phyloP scores from a whole-genome alignment of 2,329 filamentous ascomycete species.

The Penicillium freii region DNA sequence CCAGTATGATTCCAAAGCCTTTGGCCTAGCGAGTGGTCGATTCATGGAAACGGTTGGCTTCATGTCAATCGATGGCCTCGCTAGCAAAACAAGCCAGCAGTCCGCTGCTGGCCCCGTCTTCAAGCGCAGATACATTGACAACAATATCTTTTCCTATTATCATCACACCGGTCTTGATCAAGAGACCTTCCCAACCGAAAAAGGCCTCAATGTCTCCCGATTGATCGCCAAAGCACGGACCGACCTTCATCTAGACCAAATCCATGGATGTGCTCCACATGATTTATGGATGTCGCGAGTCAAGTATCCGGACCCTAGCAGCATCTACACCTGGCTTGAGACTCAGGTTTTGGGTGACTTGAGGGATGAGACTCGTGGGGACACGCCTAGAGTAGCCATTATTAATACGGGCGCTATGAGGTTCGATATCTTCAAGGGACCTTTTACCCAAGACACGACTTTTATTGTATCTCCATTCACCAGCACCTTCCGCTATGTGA shows the following conservation, averaged over 20 bases:
- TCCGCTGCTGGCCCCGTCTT: slow-evolving; percentile 54
- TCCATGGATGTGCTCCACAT: slow-evolving; percentile 78
- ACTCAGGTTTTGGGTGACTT: slow-evolving; percentile 70
- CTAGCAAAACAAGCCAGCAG: slow-evolving; percentile 38
- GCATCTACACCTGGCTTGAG: slow-evolving; percentile 79
- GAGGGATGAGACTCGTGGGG: slow-evolving; percentile 55
- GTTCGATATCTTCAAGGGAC: slow-evolving; percentile 91
- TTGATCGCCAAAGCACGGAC: slow-evolving; percentile 69
- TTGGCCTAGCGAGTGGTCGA: slow-evolving; percentile 79
- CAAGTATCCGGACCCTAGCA: slow-evolving; percentile 69
- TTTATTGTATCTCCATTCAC: slow-evolving; percentile 87
- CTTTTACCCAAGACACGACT: slow-evolving; percentile 83
- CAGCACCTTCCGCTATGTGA: slow-evolving; percentile 72
- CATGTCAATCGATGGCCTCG: slow-evolving; percentile 74
- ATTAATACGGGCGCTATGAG: slow-evolving; percentile 88
- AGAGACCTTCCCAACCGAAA: slow-evolving; percentile 70
- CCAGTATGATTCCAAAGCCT: slow-evolving; percentile 73
- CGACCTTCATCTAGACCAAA: slow-evolving; percentile 67
- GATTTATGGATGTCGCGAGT: slow-evolving; percentile 79
- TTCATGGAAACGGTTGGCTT: slow-evolving; percentile 97
- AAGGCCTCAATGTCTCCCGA: slow-evolving; percentile 68
- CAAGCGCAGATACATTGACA: slow-evolving; percentile 83
- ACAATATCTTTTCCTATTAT: slow-evolving; percentile 80
- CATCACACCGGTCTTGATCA: slow-evolving; percentile 74
- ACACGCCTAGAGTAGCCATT: slow-evolving; percentile 65